A percentile compares a stretch with the other conserved stretches of the same genome.
These are phyloP conservation scores for Leccinellum rugosiceps DNA, from an alignment of 768 basidiomycete genomes.

Conservation along the genomic window DNA sequence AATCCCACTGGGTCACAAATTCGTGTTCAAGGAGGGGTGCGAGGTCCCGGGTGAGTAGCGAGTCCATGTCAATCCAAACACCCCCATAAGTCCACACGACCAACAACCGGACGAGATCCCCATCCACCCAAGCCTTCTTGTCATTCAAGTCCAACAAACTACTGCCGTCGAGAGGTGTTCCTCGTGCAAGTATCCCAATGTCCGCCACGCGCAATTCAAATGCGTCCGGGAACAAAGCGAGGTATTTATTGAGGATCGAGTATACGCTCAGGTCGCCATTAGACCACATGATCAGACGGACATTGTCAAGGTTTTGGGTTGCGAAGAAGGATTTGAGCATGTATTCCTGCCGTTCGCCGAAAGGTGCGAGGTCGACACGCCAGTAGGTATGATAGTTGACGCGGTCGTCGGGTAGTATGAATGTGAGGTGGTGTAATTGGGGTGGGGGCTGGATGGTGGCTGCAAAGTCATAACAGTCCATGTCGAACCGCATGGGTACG, in stretches of 20 bases:
- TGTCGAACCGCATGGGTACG: conserved; percentile 67
- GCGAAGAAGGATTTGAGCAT: conserved; percentile 94
- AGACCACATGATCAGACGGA: conserved; percentile 85
- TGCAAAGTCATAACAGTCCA: conserved; percentile 93
- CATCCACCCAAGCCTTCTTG: conserved; percentile 89
- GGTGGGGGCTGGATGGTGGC: conserved; percentile 60
- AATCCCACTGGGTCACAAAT: conserved; percentile 99
- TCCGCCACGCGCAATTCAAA: conserved; percentile 73
- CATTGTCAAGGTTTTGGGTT: conserved; percentile 68
- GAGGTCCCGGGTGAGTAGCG: conserved; percentile 83
- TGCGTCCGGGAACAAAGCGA: conserved; percentile 59
- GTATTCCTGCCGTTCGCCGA: conserved; percentile 80
- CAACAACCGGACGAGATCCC: conserved; percentile 85
- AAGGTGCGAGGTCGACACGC: conserved; percentile 83
- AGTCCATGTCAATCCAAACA: conserved; percentile 98
- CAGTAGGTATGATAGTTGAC: conserved; percentile 90
- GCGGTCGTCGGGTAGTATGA: conserved; percentile 37
- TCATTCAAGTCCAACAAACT: conserved; percentile 60
- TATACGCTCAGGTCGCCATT: conserved; percentile 70
- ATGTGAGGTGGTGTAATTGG: conserved; percentile 1
- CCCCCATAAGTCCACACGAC: conserved; percentile 90
- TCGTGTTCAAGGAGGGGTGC: conserved; percentile 88
- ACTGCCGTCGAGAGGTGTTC: conserved; percentile 75
- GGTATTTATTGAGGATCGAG: conserved; percentile 57
- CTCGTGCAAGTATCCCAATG: conserved; percentile 59